Evolutionary conservation across 495 filamentous ascomycete genomes (phyloP).

Genomic region (Talaromyces stipitatus): DNA sequence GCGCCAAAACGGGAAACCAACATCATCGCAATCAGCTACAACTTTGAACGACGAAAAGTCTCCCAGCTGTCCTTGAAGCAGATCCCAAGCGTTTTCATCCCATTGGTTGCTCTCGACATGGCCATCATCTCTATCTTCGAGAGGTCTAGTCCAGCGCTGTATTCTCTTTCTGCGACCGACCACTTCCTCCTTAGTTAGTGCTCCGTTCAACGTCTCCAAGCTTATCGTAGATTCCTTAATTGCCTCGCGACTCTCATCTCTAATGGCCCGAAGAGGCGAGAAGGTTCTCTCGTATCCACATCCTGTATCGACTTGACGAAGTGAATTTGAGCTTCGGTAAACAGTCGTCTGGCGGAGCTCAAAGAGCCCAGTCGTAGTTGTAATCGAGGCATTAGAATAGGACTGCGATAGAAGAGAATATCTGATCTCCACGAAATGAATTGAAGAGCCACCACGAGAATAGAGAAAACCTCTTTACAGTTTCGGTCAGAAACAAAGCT

Average conservation of each 20-base stretch:
- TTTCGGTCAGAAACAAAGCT: too few relatives aligned
- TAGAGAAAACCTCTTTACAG: too few relatives aligned
- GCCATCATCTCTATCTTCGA: constrained; percentile 15
- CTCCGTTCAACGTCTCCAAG: constrained; percentile 41
- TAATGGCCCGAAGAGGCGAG: constrained; percentile 64
- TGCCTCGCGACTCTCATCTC: constrained; percentile 64
- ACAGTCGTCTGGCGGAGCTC: background rate
- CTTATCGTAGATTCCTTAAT: constrained; percentile 47
- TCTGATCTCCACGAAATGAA: background rate
- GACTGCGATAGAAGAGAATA: background rate
- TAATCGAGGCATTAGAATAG: background rate
- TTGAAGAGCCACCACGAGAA: too few relatives aligned
- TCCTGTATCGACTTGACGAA: constrained; percentile 79
- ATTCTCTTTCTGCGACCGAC: constrained; percentile 43
- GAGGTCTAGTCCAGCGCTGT: constrained; percentile 19
- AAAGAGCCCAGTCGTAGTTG: background rate
- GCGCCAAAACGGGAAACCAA: background rate
- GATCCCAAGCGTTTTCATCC: constrained; percentile 63
- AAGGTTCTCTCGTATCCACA: constrained; percentile 69
- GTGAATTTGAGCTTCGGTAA: constrained; percentile 63
- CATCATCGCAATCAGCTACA: constrained; percentile 13
- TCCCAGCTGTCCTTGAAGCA: constrained; percentile 58
- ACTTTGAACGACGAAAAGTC: constrained; percentile 76
- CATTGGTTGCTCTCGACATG: constrained; percentile 31
- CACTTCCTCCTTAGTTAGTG: constrained; percentile 44